Evolutionary conservation across 176 grass and related monocot genomes (phyloP), one percentile per base, ranked within the genome.

Genomic region (Hordeum marinum): DNA sequence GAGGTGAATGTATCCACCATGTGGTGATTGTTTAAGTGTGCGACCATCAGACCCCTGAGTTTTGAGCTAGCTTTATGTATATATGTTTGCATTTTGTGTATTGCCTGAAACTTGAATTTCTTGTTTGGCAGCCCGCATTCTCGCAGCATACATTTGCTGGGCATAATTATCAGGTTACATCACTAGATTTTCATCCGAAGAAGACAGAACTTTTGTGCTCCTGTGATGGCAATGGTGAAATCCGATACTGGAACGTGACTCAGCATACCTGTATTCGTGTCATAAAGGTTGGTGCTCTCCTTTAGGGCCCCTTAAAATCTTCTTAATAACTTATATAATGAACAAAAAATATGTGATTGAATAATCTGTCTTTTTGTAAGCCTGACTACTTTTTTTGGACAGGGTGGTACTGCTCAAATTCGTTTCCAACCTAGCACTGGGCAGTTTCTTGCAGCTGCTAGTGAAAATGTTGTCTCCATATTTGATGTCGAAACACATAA

Each of bases 151-250:
- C 90, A 14, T 96, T 94, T 55, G 4, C 8, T 66, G 96, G 94
- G 57, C 96, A 99, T 86, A 74, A 9, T 18, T 88, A 21, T n/a
- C 94, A 94, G 21, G 88, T 99, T 60, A 99, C 96, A 35, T 99
- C 94, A 10, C 85, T 99, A 54, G 96, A 99, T 84, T 99, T 99
- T 83, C 96, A 99, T 90, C 93, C 96, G 76, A 99, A 96, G 84
- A 96, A 91, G 78, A 96, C 91, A 31, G 96, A 99, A 58, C 69
- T 99, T 64, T 89, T 99, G 41, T 99, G 96, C 79, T 99, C 96
- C 81, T 99, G 96, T 89, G 96, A 99, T 68, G 43, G 79, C 36
- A 94, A 78, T 86, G 93, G 93, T 86, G 93, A 99, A 87, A 99
- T 99, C n/a, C 90, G 96, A 14, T 94, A 83, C 46, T 99, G 96